These are phyloP conservation scores for Colletotrichum aenigma DNA, from an alignment of 2,329 filamentous ascomycete species.

Conservation along the genomic window DNA sequence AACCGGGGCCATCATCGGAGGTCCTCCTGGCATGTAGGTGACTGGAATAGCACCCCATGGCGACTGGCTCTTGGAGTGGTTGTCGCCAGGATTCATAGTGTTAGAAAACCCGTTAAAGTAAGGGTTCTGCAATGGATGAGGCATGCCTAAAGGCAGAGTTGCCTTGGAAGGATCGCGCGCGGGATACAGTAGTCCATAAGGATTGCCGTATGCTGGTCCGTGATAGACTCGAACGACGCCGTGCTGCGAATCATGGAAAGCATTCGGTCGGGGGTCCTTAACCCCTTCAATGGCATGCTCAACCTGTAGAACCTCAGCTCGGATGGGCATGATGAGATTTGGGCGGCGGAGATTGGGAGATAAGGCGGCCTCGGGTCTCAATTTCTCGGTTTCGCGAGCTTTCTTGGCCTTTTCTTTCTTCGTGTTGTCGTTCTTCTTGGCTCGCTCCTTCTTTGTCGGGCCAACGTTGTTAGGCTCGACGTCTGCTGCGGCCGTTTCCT, in stretches of 20 bases:
- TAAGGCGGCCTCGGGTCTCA: conserved; percentile 24
- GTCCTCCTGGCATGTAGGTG: conserved; percentile 1
- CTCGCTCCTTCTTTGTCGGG: not conserved
- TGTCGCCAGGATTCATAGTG: conserved; percentile 18
- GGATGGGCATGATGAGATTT: conserved; percentile 51
- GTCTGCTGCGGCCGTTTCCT: not conserved
- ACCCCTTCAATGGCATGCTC: conserved; percentile 59
- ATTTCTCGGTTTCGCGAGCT: conserved; percentile 23
- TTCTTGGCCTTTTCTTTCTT: conserved; percentile 18
- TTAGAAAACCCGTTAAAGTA: conserved; percentile 44
- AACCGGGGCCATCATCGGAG: not conserved
- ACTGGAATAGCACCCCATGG: conserved; percentile 11
- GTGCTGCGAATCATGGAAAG: conserved; percentile 59
- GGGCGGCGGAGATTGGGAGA: conserved; percentile 38
- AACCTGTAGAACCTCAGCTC: conserved; percentile 55
- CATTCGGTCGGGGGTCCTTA: conserved; percentile 62
- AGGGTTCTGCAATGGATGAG: conserved; percentile 46
- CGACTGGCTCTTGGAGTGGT: not conserved
- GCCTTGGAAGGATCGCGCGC: conserved; percentile 32
- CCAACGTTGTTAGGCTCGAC: conserved; percentile 5
- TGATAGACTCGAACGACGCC: conserved; percentile 63
- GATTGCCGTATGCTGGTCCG: conserved; percentile 59
- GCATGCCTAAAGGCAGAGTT: conserved; percentile 44
- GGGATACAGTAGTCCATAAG: conserved; percentile 52
- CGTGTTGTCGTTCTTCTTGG: not conserved